Evolutionary conservation across 1,284 basidiomycete genomes (phyloP), one percentile per base, ranked within the genome.

Genomic region (Fomes fomentarius): DNA sequence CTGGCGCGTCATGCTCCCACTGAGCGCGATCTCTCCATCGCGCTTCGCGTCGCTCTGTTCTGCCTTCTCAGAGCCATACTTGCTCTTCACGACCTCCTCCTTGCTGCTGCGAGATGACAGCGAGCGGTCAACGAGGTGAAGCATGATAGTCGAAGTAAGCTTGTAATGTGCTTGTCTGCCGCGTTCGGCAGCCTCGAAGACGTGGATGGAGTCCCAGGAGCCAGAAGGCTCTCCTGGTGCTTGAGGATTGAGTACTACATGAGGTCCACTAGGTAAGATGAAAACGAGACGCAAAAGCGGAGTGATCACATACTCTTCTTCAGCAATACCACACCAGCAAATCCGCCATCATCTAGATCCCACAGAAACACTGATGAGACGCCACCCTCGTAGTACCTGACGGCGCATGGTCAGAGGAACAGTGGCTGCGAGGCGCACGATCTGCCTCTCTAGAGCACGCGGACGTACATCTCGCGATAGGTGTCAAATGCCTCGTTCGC

Each of bases 201-300:
- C 96, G 71, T 99, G 97, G 57, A 99, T 93, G 4, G 95, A 97
- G 71, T 99, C 96, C 97, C 97, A 99, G 38, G 92, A 87, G 34
- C 94, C 93, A 0, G 84, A 82, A 3, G 87, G 86, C 62, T 89
- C 87, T 44, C 76, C 75, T 10, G 75, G 64, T 2, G 76, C 73
- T 10, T 76, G 68, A 4, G 85, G 81, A 21, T 73, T 80, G 76
- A 91, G 79, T 9, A 77, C 89, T 91, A 60, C n/a, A 39, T 31
- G 33, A 46, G 22, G 14, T 22, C 25, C 34, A 11, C 38, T 39
- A 39, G 21, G 7, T 25, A 9, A 33, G 19, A 35, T 8, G 19
- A 25, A 19, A 22, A 21, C 22, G 17, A 14, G n/a, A 8, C 9
- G 8, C 34, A 31, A 47, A 34, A 37, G 47, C 40, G 21, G 28